These are phyloP conservation scores for Pyracantha coccinea DNA, from an alignment of 331 rosid species.

Conservation along the genomic window DNA sequence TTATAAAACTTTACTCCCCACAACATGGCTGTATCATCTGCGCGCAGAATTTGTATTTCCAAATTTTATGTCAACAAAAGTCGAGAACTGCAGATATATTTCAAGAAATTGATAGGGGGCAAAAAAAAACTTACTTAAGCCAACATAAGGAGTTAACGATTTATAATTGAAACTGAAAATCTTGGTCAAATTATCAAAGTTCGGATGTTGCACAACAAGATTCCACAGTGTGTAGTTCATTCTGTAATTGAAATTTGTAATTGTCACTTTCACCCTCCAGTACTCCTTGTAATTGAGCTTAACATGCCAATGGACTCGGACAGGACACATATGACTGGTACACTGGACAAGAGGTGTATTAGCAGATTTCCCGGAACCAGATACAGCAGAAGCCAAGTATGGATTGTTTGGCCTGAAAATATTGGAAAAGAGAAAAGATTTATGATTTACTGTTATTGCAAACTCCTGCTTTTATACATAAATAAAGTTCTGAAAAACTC, in stretches of 20 bases:
- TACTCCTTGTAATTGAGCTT: slow-evolving; percentile 91
- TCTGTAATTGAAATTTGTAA: slow-evolving; percentile 89
- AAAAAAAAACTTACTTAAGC: slow-evolving; percentile 60
- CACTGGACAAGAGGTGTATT: slow-evolving; percentile 75
- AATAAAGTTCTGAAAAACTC: background rate
- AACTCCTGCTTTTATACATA: background rate
- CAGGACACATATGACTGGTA: slow-evolving; percentile 88
- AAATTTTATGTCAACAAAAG: slow-evolving; percentile 6
- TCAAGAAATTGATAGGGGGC: background rate
- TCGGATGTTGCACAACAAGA: slow-evolving; percentile 94
- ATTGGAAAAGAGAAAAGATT: background rate
- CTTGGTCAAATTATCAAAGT: slow-evolving; percentile 74
- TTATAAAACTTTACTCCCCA: slow-evolving; percentile 92
- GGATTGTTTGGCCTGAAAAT: slow-evolving; percentile 53
- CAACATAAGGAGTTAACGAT: slow-evolving; percentile 77
- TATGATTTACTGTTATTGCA: background rate
- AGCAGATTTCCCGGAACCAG: slow-evolving; percentile 39
- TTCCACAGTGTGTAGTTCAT: slow-evolving; percentile 91
- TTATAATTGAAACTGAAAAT: slow-evolving; percentile 82
- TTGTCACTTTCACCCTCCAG: slow-evolving; percentile 88
- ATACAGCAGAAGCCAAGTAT: slow-evolving; percentile 62
- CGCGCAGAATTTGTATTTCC: slow-evolving; percentile 16
- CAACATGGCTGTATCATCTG: slow-evolving; percentile 94
- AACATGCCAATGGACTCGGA: slow-evolving; percentile 87
- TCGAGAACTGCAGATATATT: background rate